Percentiles rank a stretch among this genome's conserved stretches.
Evolutionary conservation across 768 basidiomycete genomes (phyloP).

Genomic region (Leccinum rimulosum): DNA sequence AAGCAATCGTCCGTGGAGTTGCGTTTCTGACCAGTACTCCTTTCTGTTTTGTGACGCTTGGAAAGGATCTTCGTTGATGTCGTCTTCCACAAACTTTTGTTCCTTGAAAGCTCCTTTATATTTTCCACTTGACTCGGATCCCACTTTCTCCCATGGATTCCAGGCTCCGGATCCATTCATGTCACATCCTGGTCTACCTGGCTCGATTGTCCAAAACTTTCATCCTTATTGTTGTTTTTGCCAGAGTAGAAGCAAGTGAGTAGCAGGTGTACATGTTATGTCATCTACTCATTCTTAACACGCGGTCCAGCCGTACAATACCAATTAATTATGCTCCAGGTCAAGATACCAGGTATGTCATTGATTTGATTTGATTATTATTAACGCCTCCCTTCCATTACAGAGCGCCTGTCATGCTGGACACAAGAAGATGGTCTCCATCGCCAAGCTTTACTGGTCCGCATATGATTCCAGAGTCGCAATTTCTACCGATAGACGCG

Average conservation of each 20-base stretch:
- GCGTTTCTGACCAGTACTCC: no score
- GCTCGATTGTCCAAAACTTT: neutral
- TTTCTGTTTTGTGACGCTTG: no score
- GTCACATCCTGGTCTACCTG: neutral
- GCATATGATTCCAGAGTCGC: neutral
- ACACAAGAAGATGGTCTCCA: neutral
- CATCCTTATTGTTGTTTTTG: neutral
- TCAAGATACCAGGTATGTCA: neutral
- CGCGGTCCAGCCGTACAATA: neutral
- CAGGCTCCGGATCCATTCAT: neutral
- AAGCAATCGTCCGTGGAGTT: no score
- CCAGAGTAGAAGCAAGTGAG: neutral
- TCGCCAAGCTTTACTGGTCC: neutral
- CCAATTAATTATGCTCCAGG: neutral
- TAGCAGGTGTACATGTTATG: neutral
- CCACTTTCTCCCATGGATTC: neutral
- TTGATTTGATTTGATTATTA: no score
- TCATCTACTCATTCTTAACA: neutral
- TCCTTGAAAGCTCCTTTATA: neutral
- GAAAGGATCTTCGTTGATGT: no score
- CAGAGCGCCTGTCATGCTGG: neutral
- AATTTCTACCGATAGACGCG: neutral
- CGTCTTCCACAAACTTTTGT: neutral
- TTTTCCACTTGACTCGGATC: neutral
- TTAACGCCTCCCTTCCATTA: neutral